phyloP scores from a whole-genome alignment of 2,329 filamentous ascomycete genomes.

The Cladosporium sp. region DNA sequence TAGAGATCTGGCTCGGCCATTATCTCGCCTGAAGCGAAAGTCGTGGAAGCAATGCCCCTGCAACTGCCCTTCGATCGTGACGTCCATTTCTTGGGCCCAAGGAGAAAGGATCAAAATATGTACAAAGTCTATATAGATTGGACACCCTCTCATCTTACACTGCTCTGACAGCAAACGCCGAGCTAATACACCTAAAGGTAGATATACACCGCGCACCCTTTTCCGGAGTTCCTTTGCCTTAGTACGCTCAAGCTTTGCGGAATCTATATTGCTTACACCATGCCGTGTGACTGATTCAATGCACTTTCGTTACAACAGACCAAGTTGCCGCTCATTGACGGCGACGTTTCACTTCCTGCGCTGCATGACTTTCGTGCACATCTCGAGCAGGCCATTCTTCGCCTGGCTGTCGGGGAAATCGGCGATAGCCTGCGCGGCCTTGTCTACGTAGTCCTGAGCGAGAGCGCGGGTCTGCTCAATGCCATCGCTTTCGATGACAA shows the following conservation, averaged over 20 bases:
- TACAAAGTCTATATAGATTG: neutral
- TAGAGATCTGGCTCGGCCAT: no score
- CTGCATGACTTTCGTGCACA: conserved; percentile 88
- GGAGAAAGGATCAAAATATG: neutral
- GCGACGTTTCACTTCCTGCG: conserved; percentile 65
- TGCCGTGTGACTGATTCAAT: neutral
- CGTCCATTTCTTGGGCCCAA: no score
- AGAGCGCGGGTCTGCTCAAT: conserved; percentile 87
- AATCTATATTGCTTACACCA: no score
- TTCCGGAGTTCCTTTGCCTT: no score
- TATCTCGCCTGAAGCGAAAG: no score
- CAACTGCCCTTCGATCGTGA: no score
- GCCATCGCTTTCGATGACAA: conserved; percentile 77
- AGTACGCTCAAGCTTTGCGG: no score
- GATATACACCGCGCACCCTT: no score
- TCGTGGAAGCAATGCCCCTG: no score
- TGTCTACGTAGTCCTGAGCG: conserved; percentile 83
- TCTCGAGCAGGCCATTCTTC: conserved; percentile 83
- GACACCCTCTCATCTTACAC: neutral
- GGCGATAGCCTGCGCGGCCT: conserved; percentile 77
- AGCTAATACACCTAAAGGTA: neutral
- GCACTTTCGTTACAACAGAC: neutral
- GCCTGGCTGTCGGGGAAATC: conserved; percentile 90
- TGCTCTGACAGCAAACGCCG: neutral
- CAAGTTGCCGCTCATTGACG: neutral